A percentile compares a stretch with the other conserved stretches of the same genome.
These are phyloP conservation scores for Pezicula rhizophila DNA, from an alignment of 2,329 filamentous ascomycete genomes.

Conservation along the genomic window DNA sequence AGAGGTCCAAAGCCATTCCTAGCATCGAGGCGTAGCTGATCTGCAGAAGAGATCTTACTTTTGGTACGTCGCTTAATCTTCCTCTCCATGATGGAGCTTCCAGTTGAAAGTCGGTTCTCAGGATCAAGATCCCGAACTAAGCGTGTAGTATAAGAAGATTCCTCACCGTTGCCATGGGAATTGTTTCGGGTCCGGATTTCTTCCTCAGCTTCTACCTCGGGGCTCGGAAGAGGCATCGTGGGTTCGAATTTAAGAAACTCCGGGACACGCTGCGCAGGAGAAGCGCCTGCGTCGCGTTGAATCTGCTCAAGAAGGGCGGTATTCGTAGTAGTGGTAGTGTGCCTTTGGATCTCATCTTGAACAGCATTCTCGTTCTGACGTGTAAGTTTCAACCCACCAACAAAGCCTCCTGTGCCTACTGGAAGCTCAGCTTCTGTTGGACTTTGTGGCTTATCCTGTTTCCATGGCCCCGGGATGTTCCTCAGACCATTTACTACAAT, in stretches of 20 bases:
- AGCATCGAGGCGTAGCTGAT: background rate
- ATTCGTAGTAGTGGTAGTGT: background rate
- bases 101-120: conserved; percentile 2
- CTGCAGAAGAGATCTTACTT: conserved; percentile 5
- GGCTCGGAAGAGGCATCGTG: background rate
- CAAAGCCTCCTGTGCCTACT: conserved; percentile 16
- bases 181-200: background rate
- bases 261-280: background rate
- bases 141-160: conserved; percentile 3
- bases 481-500: conserved; percentile 15
- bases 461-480: conserved; percentile 11
- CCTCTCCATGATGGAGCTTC: conserved; percentile 12
- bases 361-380: conserved; percentile 16
- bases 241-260: background rate
- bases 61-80: conserved; percentile 10
- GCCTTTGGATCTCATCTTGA: conserved; percentile 12
- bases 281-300: conserved; percentile 1
- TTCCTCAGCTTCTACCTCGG: background rate
- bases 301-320: background rate
- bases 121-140: background rate
- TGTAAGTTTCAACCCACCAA: conserved; percentile 26
- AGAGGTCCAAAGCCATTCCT: conserved; percentile 6
- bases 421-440: conserved; percentile 4
- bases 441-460: background rate
- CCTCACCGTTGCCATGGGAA: conserved; percentile 3